Percentiles rank a stretch among this genome's conserved stretches.
Conservation (phyloP, 2,329 filamentous ascomycete genomes). For the Aspergillus fischeri region DNA sequence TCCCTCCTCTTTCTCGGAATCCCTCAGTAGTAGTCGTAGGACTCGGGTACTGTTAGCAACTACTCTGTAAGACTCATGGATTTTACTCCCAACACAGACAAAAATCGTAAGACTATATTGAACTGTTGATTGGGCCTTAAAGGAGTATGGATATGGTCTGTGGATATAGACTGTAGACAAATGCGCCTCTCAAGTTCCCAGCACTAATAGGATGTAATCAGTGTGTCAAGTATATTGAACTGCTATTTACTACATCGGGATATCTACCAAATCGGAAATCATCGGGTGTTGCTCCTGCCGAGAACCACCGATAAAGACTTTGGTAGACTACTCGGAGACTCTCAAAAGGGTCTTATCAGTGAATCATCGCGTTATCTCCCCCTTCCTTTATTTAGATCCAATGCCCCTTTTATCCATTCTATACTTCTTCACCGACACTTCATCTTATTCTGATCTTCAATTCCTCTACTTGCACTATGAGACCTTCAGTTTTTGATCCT, state of each 20-base stretch:
- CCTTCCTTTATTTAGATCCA: conserved; percentile 4
- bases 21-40: not conserved
- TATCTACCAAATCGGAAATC: not conserved
- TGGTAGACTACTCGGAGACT: too few species aligned
- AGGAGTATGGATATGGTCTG: not conserved
- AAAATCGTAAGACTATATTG: not conserved
- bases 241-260: too few species aligned
- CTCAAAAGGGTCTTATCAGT: conserved; percentile 1
- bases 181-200: not conserved
- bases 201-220: not conserved
- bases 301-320: not conserved
- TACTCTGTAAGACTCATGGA: not conserved
- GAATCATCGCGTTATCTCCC: conserved; percentile 1
- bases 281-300: not conserved
- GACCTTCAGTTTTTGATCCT: not conserved
- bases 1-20: not conserved
- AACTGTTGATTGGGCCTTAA: not conserved
- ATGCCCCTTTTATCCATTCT: not conserved
- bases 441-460: not conserved
- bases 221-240: too few species aligned
- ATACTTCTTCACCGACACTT: conserved; percentile 15
- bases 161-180: not conserved
- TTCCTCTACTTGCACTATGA: conserved; percentile 1
- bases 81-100: not conserved
- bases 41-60: not conserved